These are phyloP conservation scores for Penicillium olsonii DNA, from an alignment of 2,329 filamentous ascomycete species.

Conservation along the genomic window DNA sequence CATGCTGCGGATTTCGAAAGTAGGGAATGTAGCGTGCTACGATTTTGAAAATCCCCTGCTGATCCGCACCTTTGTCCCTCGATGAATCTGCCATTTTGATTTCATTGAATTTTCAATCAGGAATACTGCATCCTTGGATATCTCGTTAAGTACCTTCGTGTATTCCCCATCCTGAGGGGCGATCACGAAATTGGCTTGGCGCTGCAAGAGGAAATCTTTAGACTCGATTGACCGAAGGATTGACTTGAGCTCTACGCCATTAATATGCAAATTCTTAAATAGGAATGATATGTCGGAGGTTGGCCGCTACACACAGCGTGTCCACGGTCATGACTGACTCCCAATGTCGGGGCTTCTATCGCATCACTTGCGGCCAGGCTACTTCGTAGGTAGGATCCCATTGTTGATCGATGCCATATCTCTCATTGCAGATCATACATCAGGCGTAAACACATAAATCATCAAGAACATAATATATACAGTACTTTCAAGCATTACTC, in stretches of 20 bases:
- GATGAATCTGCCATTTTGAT: neutral
- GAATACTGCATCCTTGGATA: neutral
- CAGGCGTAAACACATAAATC: neutral
- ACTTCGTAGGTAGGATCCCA: neutral
- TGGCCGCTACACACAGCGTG: neutral
- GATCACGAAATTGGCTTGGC: constrained; percentile 8
- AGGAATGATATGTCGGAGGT: neutral
- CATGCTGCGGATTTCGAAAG: constrained; percentile 6
- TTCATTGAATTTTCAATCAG: neutral
- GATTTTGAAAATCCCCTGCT: neutral
- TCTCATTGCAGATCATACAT: constrained; percentile 3
- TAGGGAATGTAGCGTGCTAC: constrained; percentile 3
- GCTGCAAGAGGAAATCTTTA: neutral
- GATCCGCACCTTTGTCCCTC: neutral
- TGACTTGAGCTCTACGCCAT: neutral
- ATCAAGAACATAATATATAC: constrained; percentile 7
- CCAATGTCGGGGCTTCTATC: too few relatives aligned
- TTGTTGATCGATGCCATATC: neutral
- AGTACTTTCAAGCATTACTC: constrained; percentile 37
- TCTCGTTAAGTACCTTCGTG: neutral
- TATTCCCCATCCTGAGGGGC: constrained; percentile 3
- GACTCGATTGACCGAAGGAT: neutral
- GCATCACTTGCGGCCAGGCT: neutral
- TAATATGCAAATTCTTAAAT: neutral
- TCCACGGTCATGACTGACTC: neutral